Percentiles rank a stretch among this genome's conserved stretches.
These are phyloP conservation scores for Paraphaeosphaeria sporulosa DNA, from an alignment of 2,329 filamentous ascomycete species.

Conservation along the genomic window DNA sequence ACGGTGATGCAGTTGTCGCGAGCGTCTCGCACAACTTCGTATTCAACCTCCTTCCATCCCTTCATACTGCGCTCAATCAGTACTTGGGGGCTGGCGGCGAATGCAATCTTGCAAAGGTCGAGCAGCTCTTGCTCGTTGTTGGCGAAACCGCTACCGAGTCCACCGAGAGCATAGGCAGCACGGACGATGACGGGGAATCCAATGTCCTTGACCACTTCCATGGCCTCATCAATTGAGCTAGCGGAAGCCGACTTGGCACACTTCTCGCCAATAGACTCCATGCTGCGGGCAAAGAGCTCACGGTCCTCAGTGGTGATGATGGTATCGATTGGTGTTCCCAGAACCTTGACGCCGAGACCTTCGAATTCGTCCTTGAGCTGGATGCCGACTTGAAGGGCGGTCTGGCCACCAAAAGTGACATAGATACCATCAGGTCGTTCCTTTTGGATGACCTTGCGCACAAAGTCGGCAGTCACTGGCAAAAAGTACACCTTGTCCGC, in stretches of 20 bases:
- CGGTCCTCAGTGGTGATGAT: slow-evolving; percentile 99
- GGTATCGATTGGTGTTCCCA: slow-evolving; percentile 95
- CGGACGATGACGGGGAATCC: slow-evolving; percentile 97
- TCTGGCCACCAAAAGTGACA: slow-evolving; percentile 97
- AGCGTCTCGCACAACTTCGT: slow-evolving; percentile 94
- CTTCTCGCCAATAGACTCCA: slow-evolving; percentile 98
- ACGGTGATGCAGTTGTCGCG: slow-evolving; percentile 99
- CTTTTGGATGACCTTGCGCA: slow-evolving; percentile 95
- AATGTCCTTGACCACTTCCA: slow-evolving; percentile 87
- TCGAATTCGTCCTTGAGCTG: slow-evolving; percentile 98
- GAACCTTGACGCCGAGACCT: slow-evolving; percentile 86
- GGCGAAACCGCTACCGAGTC: slow-evolving; percentile 93
- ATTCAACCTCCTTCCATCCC: slow-evolving; percentile 99
- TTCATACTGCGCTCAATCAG: slow-evolving; percentile 99
- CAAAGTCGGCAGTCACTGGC: slow-evolving; percentile 94
- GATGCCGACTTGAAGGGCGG: slow-evolving; percentile 94
- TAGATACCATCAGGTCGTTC: slow-evolving; percentile 97
- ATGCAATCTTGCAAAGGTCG: slow-evolving; percentile 91
- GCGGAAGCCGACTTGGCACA: slow-evolving; percentile 97
- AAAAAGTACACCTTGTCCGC: slow-evolving; percentile 99
- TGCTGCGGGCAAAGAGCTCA: slow-evolving; percentile 95
- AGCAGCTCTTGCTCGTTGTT: slow-evolving; percentile 83
- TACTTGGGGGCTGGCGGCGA: slow-evolving; percentile 93
- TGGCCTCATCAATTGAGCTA: slow-evolving; percentile 84
- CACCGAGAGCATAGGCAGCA: slow-evolving; percentile 94